phyloP scores from a whole-genome alignment of 163 green algal genomes.

The Chlorella variabilis region DNA sequence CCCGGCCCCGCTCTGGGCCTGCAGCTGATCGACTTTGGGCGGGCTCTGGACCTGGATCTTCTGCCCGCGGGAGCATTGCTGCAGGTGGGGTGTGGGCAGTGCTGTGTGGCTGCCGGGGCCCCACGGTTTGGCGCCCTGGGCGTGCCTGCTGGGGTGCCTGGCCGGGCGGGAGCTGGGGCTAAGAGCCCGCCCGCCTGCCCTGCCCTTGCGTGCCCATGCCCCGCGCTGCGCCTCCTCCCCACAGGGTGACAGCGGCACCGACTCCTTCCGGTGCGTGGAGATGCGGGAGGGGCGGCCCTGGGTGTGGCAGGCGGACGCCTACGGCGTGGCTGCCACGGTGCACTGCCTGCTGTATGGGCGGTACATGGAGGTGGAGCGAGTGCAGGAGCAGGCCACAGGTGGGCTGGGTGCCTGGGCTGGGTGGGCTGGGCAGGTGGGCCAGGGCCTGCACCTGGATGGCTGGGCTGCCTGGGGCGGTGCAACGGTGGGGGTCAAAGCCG shows the following conservation, averaged over 20 bases:
- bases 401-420: too few relatives aligned
- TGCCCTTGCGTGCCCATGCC: too few relatives aligned
- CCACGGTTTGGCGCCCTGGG: neutral
- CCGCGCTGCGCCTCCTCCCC: neutral
- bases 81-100: slow-evolving; percentile 19
- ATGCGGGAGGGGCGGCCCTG: slow-evolving; percentile 55
- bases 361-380: slow-evolving; percentile 59
- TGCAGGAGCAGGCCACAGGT: slow-evolving; percentile 28
- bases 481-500: too few relatives aligned
- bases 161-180: too few relatives aligned
- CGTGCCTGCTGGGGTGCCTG: too few relatives aligned
- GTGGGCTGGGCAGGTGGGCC: too few relatives aligned
- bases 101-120: neutral
- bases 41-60: slow-evolving; percentile 56
- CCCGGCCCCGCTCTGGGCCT: slow-evolving; percentile 28
- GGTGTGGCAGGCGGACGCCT: slow-evolving; percentile 52
- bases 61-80: slow-evolving; percentile 46
- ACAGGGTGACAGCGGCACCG: slow-evolving; percentile 53
- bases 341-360: slow-evolving; percentile 56
- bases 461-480: too few relatives aligned
- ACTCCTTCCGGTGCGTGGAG: slow-evolving; percentile 60
- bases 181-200: too few relatives aligned
- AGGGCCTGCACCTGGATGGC: too few relatives aligned
- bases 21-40: slow-evolving; percentile 62
- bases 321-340: slow-evolving; percentile 38